A percentile compares a stretch with the other conserved stretches of the same genome.
These are phyloP conservation scores for Phytopythium ostracodes DNA, from an alignment of 352 stramenopile species.

Conservation along the genomic window DNA sequence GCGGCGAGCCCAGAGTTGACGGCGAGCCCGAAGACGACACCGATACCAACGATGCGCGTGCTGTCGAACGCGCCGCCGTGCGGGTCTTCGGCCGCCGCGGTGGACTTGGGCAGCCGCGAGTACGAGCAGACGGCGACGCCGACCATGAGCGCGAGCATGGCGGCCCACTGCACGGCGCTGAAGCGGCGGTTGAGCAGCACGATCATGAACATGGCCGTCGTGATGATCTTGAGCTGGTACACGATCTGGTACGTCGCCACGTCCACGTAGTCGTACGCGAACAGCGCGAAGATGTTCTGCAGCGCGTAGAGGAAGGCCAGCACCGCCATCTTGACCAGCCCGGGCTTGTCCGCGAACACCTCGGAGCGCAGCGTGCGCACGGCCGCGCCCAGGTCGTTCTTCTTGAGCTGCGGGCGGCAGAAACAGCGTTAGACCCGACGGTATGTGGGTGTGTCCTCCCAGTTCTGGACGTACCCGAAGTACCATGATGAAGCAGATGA, in stretches of 20 bases:
- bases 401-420: constrained; percentile 24
- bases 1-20: constrained; percentile 86
- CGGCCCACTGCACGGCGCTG: constrained; percentile 76
- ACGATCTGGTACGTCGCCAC: constrained; percentile 89
- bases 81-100: constrained; percentile 16
- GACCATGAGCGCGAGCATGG: constrained; percentile 84
- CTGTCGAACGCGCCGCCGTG: constrained; percentile 25
- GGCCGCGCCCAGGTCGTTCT: constrained; percentile 45
- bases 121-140: constrained; percentile 85
- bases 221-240: constrained; percentile 91
- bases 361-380: constrained; percentile 63
- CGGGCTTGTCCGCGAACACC: constrained; percentile 71
- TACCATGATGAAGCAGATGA: constrained; percentile 74
- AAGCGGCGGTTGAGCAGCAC: constrained; percentile 84
- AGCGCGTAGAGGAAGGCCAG: constrained; percentile 84
- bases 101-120: constrained; percentile 47
- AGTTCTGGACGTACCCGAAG: constrained; percentile 39
- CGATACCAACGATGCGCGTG: constrained; percentile 69
- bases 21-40: constrained; percentile 70
- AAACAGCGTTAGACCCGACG: not conserved
- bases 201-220: constrained; percentile 87
- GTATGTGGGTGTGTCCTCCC: too few relatives aligned
- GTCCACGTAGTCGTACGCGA: constrained; percentile 88
- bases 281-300: constrained; percentile 85
- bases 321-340: constrained; percentile 83